Evolutionary conservation across 2,329 filamentous ascomycete species (phyloP), one percentile per base, ranked within the genome.

Genomic region (Aspergillus sp.): DNA sequence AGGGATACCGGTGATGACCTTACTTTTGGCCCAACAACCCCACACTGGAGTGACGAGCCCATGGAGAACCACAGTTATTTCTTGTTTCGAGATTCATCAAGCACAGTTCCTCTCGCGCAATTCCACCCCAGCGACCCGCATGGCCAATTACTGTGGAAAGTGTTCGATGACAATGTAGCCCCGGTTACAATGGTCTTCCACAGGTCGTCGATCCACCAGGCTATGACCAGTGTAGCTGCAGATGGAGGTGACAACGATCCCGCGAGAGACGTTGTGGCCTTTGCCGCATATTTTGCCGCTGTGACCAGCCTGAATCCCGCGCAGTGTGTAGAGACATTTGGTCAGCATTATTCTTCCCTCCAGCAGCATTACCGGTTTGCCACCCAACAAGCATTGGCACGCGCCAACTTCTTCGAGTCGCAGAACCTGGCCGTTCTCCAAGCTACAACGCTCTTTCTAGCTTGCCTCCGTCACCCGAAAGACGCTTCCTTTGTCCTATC

Each of bases 351-450:
- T 57, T 65, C 76, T 6, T 65, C 75, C 1, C 71, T 84, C 7
- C 75, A 88, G 25, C 78, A 77, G 49, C 82, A 82, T 52, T 90
- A 89, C 70, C 84, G 87, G 8, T 87, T 88, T 68, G 87, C 82
- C 1, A 75, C 86, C 2, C 87, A 90, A 68, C 87, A 89, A 69
- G 85, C 85, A 1, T 77, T 90, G 49, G 84, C 87, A 2, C 81
- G 85, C 51, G 87, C 87, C 7, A 85, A 87, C 64, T 83, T 90
- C 55, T 72, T 91, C 2, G 85, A 83, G 60, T 87, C 85, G 6
- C 84, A 87, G 59, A 88, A 87, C 68, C 77, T 87, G n/a, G 77
- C 87, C 47, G 82, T 89, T 9, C 75, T 90, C 11, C 87, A 90
- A 72, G 85, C 87, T 0, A 83, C 88, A 45, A 79, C 86, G 8